phyloP scores from a whole-genome alignment of 768 basidiomycete genomes.

The Panaeolus papilionaceus region DNA sequence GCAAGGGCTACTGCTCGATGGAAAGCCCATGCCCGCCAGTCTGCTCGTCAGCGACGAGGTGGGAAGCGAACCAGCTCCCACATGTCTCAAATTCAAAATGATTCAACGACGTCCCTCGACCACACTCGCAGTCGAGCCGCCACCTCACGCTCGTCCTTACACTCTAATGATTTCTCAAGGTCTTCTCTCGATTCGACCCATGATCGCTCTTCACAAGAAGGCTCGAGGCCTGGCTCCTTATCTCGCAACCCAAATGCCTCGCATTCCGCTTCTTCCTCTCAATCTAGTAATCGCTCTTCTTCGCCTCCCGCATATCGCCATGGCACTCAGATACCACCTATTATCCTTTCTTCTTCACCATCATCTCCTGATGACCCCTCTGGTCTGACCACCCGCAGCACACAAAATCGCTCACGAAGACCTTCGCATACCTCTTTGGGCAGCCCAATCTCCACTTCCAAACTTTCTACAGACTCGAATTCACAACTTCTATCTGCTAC shows the following conservation, averaged over 20 bases:
- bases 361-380: conserved; percentile 23
- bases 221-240: conserved; percentile 17
- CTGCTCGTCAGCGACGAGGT: conserved; percentile 64
- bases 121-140: conserved; percentile 27
- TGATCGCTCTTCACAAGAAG: conserved; percentile 20
- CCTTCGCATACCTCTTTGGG: conserved; percentile 31
- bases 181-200: conserved; percentile 35
- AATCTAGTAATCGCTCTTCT: conserved; percentile 22
- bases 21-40: conserved; percentile 65
- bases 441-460: conserved; percentile 21
- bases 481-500: conserved; percentile 28
- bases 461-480: conserved; percentile 17
- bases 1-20: conserved; percentile 70
- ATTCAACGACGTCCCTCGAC: conserved; percentile 33
- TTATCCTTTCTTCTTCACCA: conserved; percentile 24
- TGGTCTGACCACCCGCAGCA: conserved; percentile 22
- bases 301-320: conserved; percentile 51
- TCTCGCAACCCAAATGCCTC: conserved; percentile 25
- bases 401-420: conserved; percentile 25
- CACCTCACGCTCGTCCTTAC: conserved; percentile 23
- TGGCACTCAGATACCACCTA: conserved; percentile 27
- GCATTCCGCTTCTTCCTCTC: conserved; percentile 23
- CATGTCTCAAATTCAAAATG: conserved; percentile 31
- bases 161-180: conserved; percentile 33
- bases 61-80: conserved; percentile 38